Evolutionary conservation across 1,139 yeast species (phyloP).

Genomic region (Zhuliangozyma parablackwelliae): DNA sequence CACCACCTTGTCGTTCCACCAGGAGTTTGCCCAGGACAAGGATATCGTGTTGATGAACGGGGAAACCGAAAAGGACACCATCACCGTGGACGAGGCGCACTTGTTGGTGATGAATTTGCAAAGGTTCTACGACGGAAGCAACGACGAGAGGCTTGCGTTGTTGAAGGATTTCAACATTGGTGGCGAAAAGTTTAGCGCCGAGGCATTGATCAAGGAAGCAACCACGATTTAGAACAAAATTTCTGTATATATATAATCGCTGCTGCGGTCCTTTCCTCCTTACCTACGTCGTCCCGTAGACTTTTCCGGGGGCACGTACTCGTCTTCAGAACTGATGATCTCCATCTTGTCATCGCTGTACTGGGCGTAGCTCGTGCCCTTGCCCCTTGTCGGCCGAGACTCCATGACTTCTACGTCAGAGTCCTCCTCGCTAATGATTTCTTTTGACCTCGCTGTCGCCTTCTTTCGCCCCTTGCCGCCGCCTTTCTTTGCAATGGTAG

Average conservation of each 20-base stretch:
- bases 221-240: conserved; percentile 43
- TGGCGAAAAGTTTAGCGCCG: conserved; percentile 57
- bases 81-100: conserved; percentile 71
- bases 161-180: conserved; percentile 70
- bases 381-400: conserved; percentile 1
- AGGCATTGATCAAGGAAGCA: conserved; percentile 63
- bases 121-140: conserved; percentile 68
- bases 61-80: conserved; percentile 64
- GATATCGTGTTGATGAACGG: conserved; percentile 85
- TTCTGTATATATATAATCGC: not conserved
- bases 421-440: conserved; percentile 7
- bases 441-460: conserved; percentile 1
- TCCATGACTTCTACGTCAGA: conserved; percentile 10
- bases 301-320: conserved; percentile 6
- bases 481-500: conserved; percentile 21
- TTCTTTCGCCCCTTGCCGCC: conserved; percentile 9
- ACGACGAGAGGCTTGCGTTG: conserved; percentile 51
- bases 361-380: conserved; percentile 1
- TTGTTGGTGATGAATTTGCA: conserved; percentile 75
- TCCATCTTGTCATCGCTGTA: conserved; percentile 5
- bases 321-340: conserved; percentile 12
- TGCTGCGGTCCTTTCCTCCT: not conserved
- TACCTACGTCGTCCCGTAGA: not conserved
- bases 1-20: conserved; percentile 84
- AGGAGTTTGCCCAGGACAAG: conserved; percentile 62